phyloP scores from a whole-genome alignment of 305 asterid genomes.

The Fraxinus ornus region DNA sequence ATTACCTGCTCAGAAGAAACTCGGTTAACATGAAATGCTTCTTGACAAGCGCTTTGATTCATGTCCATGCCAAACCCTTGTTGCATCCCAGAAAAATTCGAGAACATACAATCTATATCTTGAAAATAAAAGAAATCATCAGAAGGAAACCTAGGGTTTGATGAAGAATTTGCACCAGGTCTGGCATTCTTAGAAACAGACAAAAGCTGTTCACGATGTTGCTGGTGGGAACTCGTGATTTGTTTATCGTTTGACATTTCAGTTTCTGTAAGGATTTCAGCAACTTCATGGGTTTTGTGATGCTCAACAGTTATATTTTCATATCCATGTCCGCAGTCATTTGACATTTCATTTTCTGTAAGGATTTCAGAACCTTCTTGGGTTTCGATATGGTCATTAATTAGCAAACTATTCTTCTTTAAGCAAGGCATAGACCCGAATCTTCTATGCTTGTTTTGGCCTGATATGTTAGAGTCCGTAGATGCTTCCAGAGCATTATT shows the following conservation, averaged over 20 bases:
- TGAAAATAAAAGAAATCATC: slow-evolving; percentile 31
- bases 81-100: not conserved
- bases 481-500: not conserved
- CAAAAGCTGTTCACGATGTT: slow-evolving; percentile 9
- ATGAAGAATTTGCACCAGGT: slow-evolving; percentile 14
- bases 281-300: not conserved
- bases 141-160: slow-evolving; percentile 16
- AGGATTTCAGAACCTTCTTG: slow-evolving; percentile 14
- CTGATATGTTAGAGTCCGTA: not conserved
- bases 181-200: slow-evolving; percentile 2
- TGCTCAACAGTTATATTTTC: not conserved
- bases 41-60: not conserved
- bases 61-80: slow-evolving; percentile 12
- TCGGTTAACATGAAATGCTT: not conserved
- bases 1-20: not conserved
- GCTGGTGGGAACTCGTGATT: not conserved
- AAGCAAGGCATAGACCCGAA: slow-evolving; percentile 40
- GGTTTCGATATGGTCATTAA: not conserved
- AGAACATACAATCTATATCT: slow-evolving; percentile 23
- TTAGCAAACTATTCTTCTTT: not conserved
- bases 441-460: slow-evolving; percentile 27
- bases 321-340: not conserved
- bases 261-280: slow-evolving; percentile 5
- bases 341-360: not conserved
- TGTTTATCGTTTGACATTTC: not conserved